Conservation (phyloP, 768 basidiomycete genomes). For the Gymnopilus junonius region DNA sequence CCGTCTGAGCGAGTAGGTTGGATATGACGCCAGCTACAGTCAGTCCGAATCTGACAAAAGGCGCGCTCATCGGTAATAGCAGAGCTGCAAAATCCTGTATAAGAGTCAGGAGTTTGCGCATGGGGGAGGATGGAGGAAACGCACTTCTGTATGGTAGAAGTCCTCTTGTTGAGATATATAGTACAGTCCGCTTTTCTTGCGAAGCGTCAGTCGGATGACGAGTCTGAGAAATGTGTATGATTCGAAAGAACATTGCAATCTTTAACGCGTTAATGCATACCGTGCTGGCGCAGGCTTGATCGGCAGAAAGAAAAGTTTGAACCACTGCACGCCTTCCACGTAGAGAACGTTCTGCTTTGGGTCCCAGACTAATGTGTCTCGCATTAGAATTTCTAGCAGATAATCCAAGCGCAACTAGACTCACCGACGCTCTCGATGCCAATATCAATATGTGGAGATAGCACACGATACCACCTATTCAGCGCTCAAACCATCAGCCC, state of each 20-base stretch:
- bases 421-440: constrained; percentile 48
- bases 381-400: not conserved
- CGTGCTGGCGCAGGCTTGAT: constrained; percentile 48
- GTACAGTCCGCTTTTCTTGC: constrained; percentile 40
- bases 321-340: constrained; percentile 58
- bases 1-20: constrained; percentile 32
- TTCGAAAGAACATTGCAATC: not conserved
- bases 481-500: not conserved
- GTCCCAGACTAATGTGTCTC: constrained; percentile 50
- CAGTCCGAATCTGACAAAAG: constrained; percentile 38
- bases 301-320: constrained; percentile 54
- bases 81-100: constrained; percentile 50
- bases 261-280: constrained; percentile 32
- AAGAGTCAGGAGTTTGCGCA: too few species aligned
- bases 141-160: constrained; percentile 58
- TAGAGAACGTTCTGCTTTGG: constrained; percentile 40
- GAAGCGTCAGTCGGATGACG: constrained; percentile 55
- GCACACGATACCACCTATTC: constrained; percentile 63
- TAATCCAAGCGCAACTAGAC: constrained; percentile 20
- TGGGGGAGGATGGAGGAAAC: constrained; percentile 1
- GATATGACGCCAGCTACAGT: constrained; percentile 28
- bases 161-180: constrained; percentile 63
- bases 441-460: constrained; percentile 54
- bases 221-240: constrained; percentile 35
- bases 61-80: constrained; percentile 45